phyloP scores from a whole-genome alignment of 2,329 filamentous ascomycete species.

The Sclerotiophoma versabilis region DNA sequence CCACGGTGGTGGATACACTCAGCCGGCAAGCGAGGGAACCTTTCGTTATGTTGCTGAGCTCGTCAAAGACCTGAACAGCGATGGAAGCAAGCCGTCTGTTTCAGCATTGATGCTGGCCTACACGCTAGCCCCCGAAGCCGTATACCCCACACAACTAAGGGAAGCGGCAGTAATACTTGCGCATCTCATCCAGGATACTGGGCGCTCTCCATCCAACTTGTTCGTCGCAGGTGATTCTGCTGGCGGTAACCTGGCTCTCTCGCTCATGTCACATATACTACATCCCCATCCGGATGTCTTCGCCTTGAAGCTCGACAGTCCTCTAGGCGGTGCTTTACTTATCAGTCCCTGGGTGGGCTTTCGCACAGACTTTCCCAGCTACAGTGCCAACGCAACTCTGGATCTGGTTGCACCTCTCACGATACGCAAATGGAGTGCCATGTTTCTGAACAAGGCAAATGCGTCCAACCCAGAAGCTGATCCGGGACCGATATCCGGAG shows the following conservation, averaged over 20 bases:
- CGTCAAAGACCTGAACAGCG: slow-evolving; percentile 21
- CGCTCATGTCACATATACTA: slow-evolving; percentile 34
- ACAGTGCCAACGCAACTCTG: slow-evolving; percentile 13
- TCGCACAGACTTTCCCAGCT: slow-evolving; percentile 25
- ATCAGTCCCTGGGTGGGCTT: slow-evolving; percentile 28
- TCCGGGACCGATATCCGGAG: slow-evolving; percentile 19
- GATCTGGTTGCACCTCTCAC: slow-evolving; percentile 16
- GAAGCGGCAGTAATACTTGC: slow-evolving; percentile 27
- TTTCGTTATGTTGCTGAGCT: slow-evolving; percentile 17
- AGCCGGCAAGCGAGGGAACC: slow-evolving; percentile 21
- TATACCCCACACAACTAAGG: slow-evolving; percentile 30
- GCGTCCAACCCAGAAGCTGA: slow-evolving; percentile 17
- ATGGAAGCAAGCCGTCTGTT: slow-evolving; percentile 2
- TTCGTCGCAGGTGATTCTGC: slow-evolving; percentile 23
- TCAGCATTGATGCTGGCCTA: slow-evolving; percentile 32
- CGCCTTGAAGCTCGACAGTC: slow-evolving; percentile 20
- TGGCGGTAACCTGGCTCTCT: slow-evolving; percentile 23
- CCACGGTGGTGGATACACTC: slow-evolving; percentile 35
- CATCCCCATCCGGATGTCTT: slow-evolving; percentile 32
- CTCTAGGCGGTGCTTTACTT: slow-evolving; percentile 17
- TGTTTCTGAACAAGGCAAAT: slow-evolving; percentile 22
- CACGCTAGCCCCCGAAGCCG: slow-evolving; percentile 28
- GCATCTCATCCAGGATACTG: slow-evolving; percentile 22
- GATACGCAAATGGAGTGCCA: slow-evolving; percentile 24
- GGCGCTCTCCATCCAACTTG: slow-evolving; percentile 20